A percentile compares a stretch with the other conserved stretches of the same genome.
Evolutionary conservation across 2,329 filamentous ascomycete species (phyloP).

Genomic region (Berkeleyomyces rouxiae): DNA sequence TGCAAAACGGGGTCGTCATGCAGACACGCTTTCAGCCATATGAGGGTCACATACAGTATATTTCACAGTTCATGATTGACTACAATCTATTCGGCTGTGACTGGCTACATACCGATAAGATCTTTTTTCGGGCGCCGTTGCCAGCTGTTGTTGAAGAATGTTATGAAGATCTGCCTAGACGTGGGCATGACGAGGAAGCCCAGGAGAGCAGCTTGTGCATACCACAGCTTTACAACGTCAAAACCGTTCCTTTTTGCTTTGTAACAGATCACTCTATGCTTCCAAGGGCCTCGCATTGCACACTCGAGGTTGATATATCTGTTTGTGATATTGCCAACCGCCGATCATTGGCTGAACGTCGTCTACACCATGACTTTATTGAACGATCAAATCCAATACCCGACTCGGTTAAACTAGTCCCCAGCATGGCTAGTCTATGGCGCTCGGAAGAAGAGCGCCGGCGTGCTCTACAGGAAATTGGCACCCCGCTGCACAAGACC

Average conservation of each 20-base stretch:
- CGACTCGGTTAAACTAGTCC: conserved; percentile 63
- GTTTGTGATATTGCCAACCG: conserved; percentile 81
- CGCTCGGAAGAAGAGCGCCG: conserved; percentile 70
- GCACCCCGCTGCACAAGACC: conserved; percentile 16
- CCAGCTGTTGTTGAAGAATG: conserved; percentile 47
- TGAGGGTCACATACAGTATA: conserved; percentile 81
- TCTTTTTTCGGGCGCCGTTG: conserved; percentile 53
- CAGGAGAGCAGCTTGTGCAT: conserved; percentile 51
- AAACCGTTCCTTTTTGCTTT: conserved; percentile 19
- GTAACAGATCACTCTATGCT: conserved; percentile 45
- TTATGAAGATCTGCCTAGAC: conserved; percentile 36
- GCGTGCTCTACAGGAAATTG: conserved; percentile 25
- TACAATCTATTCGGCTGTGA: conserved; percentile 91
- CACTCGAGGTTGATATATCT: conserved; percentile 77
- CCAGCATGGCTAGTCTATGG: conserved; percentile 91
- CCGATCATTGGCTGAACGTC: conserved; percentile 54
- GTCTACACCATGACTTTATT: conserved; percentile 71
- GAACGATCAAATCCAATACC: conserved; percentile 51
- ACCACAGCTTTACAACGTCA: conserved; percentile 39
- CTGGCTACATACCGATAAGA: conserved; percentile 43
- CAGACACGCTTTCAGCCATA: conserved; percentile 75
- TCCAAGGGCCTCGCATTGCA: conserved; percentile 70
- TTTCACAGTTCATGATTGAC: conserved; percentile 95
- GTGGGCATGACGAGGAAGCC: conserved; percentile 17
- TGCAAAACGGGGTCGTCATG: conserved; percentile 78